Percentiles rank a stretch among this genome's conserved stretches.
phyloP scores from a whole-genome alignment of 2,329 filamentous ascomycete genomes.

The Neofusicoccum sp. region DNA sequence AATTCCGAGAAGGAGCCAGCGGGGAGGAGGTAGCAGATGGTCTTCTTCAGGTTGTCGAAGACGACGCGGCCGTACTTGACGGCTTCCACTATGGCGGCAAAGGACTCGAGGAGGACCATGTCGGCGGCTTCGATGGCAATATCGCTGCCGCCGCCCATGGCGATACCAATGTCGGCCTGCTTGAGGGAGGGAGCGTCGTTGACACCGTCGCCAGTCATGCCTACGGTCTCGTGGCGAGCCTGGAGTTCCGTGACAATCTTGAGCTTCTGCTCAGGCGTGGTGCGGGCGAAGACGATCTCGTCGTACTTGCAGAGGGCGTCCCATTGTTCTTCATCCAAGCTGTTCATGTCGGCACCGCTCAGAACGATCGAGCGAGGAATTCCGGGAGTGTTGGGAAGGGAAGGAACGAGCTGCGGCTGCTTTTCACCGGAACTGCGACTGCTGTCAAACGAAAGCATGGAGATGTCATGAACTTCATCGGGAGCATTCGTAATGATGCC shows the following conservation, averaged over 20 bases:
- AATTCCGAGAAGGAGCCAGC: constrained; percentile 77
- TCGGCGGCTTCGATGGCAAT: constrained; percentile 65
- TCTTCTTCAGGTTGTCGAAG: constrained; percentile 81
- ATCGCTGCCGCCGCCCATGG: constrained; percentile 60
- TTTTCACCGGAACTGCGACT: not conserved
- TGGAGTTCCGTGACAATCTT: constrained; percentile 79
- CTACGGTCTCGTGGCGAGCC: constrained; percentile 58
- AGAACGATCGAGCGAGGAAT: constrained; percentile 34
- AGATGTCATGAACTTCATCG: constrained; percentile 55
- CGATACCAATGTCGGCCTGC: constrained; percentile 62
- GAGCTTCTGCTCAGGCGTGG: constrained; percentile 77
- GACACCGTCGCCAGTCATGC: constrained; percentile 53
- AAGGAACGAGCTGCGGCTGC: not conserved
- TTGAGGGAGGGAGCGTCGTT: constrained; percentile 59
- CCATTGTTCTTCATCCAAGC: constrained; percentile 71
- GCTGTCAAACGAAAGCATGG: constrained; percentile 45
- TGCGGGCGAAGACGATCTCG: constrained; percentile 76
- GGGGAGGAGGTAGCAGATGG: constrained; percentile 71
- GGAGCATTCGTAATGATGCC: constrained; percentile 65
- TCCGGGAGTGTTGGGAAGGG: constrained; percentile 55
- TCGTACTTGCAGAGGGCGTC: constrained; percentile 64
- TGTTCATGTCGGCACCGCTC: constrained; percentile 57
- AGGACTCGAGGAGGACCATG: constrained; percentile 68
- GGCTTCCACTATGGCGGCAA: constrained; percentile 71
- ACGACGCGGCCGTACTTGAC: constrained; percentile 73